Evolutionary conservation across 2,329 filamentous ascomycete species (phyloP), one percentile per base, ranked within the genome.

Genomic region (Colletotrichum euphorbiae): DNA sequence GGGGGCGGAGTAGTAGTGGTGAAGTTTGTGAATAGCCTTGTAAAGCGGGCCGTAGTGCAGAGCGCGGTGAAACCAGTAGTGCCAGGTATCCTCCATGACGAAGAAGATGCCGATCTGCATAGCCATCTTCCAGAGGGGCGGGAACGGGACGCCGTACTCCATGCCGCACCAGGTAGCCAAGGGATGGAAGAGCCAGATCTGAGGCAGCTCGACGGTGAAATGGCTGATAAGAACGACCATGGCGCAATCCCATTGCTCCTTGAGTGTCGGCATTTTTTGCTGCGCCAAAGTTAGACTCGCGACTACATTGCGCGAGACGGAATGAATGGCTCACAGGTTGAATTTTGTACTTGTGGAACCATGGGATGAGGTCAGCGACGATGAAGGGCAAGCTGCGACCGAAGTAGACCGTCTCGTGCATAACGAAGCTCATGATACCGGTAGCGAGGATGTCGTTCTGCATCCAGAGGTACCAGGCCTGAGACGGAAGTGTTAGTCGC

Each of bases 131-230:
- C 87, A 91, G 73, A 91, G 75, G 12, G 91, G 85, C 38, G 96
- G 96, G 85, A 99, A 99, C 9, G 95, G 96, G 55, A 97, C 93
- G 70, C 89, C 89, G 72, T 93, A 97, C 67, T 90, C 86, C 81
- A 99, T 91, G 75, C 96, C 96, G 78, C 93, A 94, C 82, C 89
- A 97, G 78, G 94, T 93, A 67, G 95, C 95, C 85, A 98, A 89
- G 33, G 96, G 96, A 84, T 99, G 96, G 88, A 99, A 99, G 75
- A 98, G 88, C 95, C 95, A 98, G 80, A 98, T 98, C 82, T 98
- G 96, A 70, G 96, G 96, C 42, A 99, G 89, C 82, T 99, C 96
- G 80, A 98, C 96, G 73, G 96, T 98, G 82, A 98, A 97, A 81
- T 99, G 96, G 79, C 91, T 94, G 75, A 98, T 84, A 72, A 99